Conservation (phyloP, 371 early-diverging fungal species). For the Rhizopus sp. region DNA sequence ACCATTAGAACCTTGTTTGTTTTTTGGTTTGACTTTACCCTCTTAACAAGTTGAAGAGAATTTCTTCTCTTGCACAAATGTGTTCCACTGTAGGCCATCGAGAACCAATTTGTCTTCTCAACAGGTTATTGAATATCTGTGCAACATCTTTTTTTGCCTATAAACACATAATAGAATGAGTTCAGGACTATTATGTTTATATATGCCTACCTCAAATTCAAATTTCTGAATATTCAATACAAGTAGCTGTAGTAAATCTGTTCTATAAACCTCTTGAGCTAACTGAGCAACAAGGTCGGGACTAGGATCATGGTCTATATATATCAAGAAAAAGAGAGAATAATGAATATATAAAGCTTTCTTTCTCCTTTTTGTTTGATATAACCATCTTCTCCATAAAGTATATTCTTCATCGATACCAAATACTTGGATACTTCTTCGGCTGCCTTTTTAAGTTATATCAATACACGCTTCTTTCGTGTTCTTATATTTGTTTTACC, state of each 20-base stretch:
- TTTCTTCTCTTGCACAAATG: slow-evolving; percentile 78
- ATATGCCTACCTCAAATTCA: slow-evolving; percentile 83
- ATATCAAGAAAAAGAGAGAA: not conserved
- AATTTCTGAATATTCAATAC: slow-evolving; percentile 85
- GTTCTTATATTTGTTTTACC: slow-evolving; percentile 35
- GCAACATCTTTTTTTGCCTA: slow-evolving; percentile 97
- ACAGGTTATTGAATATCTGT: slow-evolving; percentile 94
- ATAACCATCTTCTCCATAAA: slow-evolving; percentile 88
- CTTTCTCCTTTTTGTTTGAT: not conserved
- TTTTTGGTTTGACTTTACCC: slow-evolving; percentile 61
- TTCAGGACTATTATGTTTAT: not conserved
- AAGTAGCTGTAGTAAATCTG: slow-evolving; percentile 83
- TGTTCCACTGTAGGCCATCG: slow-evolving; percentile 96
- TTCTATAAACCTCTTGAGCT: slow-evolving; percentile 92
- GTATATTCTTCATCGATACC: slow-evolving; percentile 85
- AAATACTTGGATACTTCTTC: slow-evolving; percentile 96
- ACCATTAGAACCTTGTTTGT: not conserved
- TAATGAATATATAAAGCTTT: not conserved
- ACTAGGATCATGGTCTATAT: slow-evolving; percentile 80
- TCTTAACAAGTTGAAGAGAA: slow-evolving; percentile 76
- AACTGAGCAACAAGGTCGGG: slow-evolving; percentile 93
- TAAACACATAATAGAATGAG: slow-evolving; percentile 8
- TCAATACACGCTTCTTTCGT: not conserved
- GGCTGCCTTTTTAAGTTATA: slow-evolving; percentile 66
- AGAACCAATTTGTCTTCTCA: slow-evolving; percentile 93